phyloP scores from a whole-genome alignment of 352 stramenopile genomes.

The Hyphochytrium catenoides region DNA sequence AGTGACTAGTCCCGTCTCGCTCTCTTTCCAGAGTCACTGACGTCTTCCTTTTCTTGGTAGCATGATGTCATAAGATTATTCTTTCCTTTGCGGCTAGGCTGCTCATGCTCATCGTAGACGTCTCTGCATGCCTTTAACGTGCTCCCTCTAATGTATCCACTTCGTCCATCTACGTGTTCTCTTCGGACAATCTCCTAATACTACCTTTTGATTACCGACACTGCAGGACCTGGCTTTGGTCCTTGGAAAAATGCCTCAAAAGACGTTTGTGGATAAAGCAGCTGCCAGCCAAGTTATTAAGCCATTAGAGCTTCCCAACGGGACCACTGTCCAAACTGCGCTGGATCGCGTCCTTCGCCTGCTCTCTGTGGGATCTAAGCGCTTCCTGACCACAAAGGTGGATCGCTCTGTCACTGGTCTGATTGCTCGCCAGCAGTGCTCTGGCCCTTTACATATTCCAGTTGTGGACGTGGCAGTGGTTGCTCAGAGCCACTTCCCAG shows the following conservation, averaged over 20 bases:
- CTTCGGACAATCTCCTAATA: too few species aligned
- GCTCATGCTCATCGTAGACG: too few species aligned
- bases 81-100: too few species aligned
- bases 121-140: too few species aligned
- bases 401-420: constrained; percentile 93
- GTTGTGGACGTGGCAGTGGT: constrained; percentile 91
- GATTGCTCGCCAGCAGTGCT: constrained; percentile 94
- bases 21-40: too few species aligned
- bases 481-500: constrained; percentile 81
- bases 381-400: constrained; percentile 89
- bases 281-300: too few species aligned
- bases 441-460: constrained; percentile 87
- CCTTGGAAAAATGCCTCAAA: constrained; percentile 96
- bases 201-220: too few species aligned
- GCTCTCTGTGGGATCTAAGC: constrained; percentile 90
- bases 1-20: too few species aligned
- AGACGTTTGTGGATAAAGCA: constrained; percentile 84
- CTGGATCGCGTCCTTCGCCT: constrained; percentile 84
- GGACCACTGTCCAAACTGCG: constrained; percentile 61
- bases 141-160: too few species aligned
- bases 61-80: too few species aligned
- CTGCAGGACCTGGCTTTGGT: constrained; percentile 93
- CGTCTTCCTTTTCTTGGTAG: too few species aligned
- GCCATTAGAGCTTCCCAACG: constrained; percentile 50
- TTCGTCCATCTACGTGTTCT: too few species aligned